Conservation (phyloP, 2,329 filamentous ascomycete species). For the Elsinoe arachidis region DNA sequence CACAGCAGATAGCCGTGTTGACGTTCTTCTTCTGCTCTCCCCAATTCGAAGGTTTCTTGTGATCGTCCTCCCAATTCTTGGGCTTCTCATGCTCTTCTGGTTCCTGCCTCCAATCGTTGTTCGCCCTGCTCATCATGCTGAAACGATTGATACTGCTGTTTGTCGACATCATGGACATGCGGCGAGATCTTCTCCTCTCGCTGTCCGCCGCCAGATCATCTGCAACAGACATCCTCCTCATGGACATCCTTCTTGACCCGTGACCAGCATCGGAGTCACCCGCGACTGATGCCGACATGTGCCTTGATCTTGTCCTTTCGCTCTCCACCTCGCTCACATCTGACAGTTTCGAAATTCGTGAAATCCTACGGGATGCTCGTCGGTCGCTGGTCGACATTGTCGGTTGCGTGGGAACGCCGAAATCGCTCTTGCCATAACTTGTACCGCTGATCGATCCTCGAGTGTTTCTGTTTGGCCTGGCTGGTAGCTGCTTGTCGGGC, state of each 20-base stretch:
- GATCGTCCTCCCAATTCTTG: constrained; percentile 1
- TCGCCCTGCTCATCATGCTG: constrained; percentile 12
- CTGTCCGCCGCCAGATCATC: constrained; percentile 8
- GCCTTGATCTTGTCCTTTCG: constrained; percentile 11
- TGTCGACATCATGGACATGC: constrained; percentile 11
- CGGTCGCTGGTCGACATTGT: constrained; percentile 4
- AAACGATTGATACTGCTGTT: constrained; percentile 1
- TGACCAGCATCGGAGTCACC: background rate
- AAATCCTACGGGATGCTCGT: constrained; percentile 9
- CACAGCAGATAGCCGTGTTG: constrained; percentile 9
- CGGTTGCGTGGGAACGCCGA: constrained; percentile 3
- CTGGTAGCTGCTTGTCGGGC: background rate
- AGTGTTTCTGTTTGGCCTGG: background rate
- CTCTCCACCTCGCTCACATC: constrained; percentile 13
- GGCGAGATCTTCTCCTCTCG: constrained; percentile 10
- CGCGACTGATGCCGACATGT: constrained; percentile 5
- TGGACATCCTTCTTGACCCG: constrained; percentile 1
- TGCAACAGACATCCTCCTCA: constrained; percentile 10
- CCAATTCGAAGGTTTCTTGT: constrained; percentile 12
- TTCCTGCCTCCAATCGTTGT: constrained; percentile 6
- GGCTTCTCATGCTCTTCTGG: constrained; percentile 7
- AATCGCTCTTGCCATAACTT: constrained; percentile 13
- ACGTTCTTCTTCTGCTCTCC: constrained; percentile 12
- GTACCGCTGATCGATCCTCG: constrained; percentile 11
- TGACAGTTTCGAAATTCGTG: constrained; percentile 10